phyloP scores from a whole-genome alignment of 306 rosid genomes.

The Vigna radiata region DNA sequence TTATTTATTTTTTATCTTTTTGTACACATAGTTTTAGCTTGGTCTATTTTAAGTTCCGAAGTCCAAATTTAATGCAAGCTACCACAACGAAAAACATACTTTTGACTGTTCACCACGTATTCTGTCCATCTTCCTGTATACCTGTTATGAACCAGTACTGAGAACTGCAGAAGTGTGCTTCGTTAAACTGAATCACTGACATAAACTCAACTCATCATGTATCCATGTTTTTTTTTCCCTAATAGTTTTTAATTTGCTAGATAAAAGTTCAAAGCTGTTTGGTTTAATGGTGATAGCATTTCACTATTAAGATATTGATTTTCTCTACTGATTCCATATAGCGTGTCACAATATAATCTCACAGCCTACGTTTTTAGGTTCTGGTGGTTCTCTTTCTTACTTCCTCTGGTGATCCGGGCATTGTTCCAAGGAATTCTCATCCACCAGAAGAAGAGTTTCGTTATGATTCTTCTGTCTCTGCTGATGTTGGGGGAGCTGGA shows the following conservation, averaged over 20 bases:
- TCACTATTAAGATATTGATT: background rate
- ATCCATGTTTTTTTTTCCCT: background rate
- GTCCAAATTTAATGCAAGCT: slow-evolving; percentile 13
- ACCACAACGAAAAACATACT: slow-evolving; percentile 3
- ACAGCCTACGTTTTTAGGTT: slow-evolving; percentile 67
- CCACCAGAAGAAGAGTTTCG: slow-evolving; percentile 93
- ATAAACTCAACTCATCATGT: slow-evolving; percentile 13
- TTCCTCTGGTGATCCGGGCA: slow-evolving; percentile 94
- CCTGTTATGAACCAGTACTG: slow-evolving; percentile 19
- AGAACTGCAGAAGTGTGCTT: slow-evolving; percentile 26
- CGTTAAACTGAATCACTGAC: background rate
- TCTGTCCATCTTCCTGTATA: background rate
- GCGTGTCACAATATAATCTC: slow-evolving; percentile 49
- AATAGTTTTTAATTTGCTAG: background rate
- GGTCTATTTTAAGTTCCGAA: slow-evolving; percentile 3
- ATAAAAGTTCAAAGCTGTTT: slow-evolving; percentile 4
- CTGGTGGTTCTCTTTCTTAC: slow-evolving; percentile 89
- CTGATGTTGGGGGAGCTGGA: slow-evolving; percentile 61
- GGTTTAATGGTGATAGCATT: slow-evolving; percentile 10
- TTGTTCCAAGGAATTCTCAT: slow-evolving; percentile 86
- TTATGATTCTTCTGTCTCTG: slow-evolving; percentile 63
- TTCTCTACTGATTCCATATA: slow-evolving; percentile 14
- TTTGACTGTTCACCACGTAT: slow-evolving; percentile 15
- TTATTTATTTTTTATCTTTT: background rate
- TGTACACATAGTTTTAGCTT: background rate